These are phyloP conservation scores for Mallotus nudiflorus DNA, from an alignment of 345 rosid species.

Conservation along the genomic window DNA sequence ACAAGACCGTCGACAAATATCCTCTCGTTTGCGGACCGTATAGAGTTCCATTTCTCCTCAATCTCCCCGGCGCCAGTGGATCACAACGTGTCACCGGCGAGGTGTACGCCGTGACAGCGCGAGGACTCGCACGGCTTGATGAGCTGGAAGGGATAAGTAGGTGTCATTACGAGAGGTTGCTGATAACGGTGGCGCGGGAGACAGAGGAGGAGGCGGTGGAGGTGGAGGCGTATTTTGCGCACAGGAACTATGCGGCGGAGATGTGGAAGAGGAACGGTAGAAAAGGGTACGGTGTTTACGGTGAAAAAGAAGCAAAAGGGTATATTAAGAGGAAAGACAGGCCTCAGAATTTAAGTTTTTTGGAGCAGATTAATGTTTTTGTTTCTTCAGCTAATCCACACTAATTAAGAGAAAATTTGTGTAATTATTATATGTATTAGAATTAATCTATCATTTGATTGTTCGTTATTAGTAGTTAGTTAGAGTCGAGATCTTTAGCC, in stretches of 20 bases:
- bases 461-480: too few species aligned
- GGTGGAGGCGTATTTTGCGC: constrained; percentile 70
- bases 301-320: constrained; percentile 67
- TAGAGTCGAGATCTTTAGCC: too few species aligned
- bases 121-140: constrained; percentile 60
- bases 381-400: too few species aligned
- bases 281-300: constrained; percentile 46
- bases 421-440: neutral
- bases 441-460: too few species aligned
- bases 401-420: too few species aligned
- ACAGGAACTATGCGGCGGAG: constrained; percentile 56
- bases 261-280: constrained; percentile 57
- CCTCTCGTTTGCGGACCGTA: constrained; percentile 92
- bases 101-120: constrained; percentile 62
- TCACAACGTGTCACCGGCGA: constrained; percentile 60
- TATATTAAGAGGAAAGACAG: constrained; percentile 68
- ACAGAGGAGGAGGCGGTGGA: neutral
- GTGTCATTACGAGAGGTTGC: constrained; percentile 62
- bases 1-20: constrained; percentile 40
- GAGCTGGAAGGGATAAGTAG: constrained; percentile 70
- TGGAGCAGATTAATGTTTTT: constrained; percentile 67
- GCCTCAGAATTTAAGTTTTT: constrained; percentile 59
- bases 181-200: constrained; percentile 33
- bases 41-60: constrained; percentile 80
- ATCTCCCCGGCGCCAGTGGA: constrained; percentile 59